Conservation (phyloP, 352 stramenopile species). For the Phytophthora rubi region DNA sequence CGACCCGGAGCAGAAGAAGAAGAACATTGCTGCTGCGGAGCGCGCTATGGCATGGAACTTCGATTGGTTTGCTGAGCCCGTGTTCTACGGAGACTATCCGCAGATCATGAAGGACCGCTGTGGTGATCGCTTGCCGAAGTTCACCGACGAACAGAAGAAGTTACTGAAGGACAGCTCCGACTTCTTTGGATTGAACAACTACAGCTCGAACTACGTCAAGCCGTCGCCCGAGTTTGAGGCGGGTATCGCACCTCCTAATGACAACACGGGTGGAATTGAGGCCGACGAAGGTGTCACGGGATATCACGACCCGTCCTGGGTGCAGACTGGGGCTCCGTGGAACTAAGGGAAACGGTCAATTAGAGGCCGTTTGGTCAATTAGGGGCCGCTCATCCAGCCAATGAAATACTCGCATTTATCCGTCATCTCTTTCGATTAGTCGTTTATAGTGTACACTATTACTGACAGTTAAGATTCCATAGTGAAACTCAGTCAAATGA, state of each 20-base stretch:
- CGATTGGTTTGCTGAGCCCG: slow-evolving; percentile 91
- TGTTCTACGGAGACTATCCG: slow-evolving; percentile 94
- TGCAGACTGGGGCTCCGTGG: slow-evolving; percentile 80
- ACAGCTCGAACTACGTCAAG: slow-evolving; percentile 63
- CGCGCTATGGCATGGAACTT: slow-evolving; percentile 87
- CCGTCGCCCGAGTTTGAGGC: slow-evolving; percentile 43
- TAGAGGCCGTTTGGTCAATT: too few relatives aligned
- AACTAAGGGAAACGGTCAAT: too few relatives aligned
- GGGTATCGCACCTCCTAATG: slow-evolving; percentile 29
- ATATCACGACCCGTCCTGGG: slow-evolving; percentile 50
- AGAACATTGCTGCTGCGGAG: slow-evolving; percentile 66
- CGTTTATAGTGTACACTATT: too few relatives aligned
- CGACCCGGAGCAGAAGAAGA: slow-evolving; percentile 53
- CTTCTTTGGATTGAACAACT: slow-evolving; percentile 96
- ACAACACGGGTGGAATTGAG: slow-evolving; percentile 38
- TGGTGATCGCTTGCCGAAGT: slow-evolving; percentile 83
- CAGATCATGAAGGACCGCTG: slow-evolving; percentile 85
- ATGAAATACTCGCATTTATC: too few relatives aligned
- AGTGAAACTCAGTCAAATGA: too few relatives aligned
- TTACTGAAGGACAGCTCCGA: slow-evolving; percentile 85
- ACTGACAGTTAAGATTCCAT: too few relatives aligned
- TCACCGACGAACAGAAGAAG: slow-evolving; percentile 85
- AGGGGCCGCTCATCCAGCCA: too few relatives aligned
- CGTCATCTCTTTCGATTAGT: too few relatives aligned
- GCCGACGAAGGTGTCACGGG: slow-evolving; percentile 44